A percentile compares a stretch with the other conserved stretches of the same genome.
phyloP scores from a whole-genome alignment of 192 early-diverging fungal species.

The Spizellomyces punctatus region DNA sequence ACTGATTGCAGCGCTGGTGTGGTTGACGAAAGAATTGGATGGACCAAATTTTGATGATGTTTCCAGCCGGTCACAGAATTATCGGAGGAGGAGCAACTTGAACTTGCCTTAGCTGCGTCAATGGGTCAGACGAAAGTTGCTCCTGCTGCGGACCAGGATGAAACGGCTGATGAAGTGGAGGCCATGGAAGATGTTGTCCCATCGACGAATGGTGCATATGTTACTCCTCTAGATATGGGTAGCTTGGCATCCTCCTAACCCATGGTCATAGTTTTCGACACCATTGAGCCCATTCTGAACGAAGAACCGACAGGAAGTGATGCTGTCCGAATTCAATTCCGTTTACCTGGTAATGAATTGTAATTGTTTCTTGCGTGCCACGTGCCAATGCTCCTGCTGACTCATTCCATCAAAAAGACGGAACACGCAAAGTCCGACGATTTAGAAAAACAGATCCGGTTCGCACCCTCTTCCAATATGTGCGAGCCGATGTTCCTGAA shows the following conservation, averaged over 20 bases:
- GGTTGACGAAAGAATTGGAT: too few relatives aligned
- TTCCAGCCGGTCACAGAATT: slow-evolving; percentile 61
- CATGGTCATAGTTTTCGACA: slow-evolving; percentile 36
- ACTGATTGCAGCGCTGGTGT: neutral
- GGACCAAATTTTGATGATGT: too few relatives aligned
- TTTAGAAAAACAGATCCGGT: slow-evolving; percentile 78
- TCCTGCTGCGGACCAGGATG: slow-evolving; percentile 30
- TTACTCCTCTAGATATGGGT: slow-evolving; percentile 6
- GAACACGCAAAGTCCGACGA: slow-evolving; percentile 72
- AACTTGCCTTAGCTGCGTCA: slow-evolving; percentile 80
- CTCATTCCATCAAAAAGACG: slow-evolving; percentile 49
- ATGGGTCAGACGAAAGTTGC: slow-evolving; percentile 35
- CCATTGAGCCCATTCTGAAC: slow-evolving; percentile 36
- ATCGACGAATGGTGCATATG: slow-evolving; percentile 26
- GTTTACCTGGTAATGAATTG: slow-evolving; percentile 59
- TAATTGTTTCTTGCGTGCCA: neutral
- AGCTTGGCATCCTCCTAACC: neutral
- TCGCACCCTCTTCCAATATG: slow-evolving; percentile 75
- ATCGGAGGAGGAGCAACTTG: slow-evolving; percentile 89
- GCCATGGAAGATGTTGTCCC: slow-evolving; percentile 31
- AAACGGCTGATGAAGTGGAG: slow-evolving; percentile 34
- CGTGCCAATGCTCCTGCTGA: neutral
- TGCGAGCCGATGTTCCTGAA: slow-evolving; percentile 74
- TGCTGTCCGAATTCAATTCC: slow-evolving; percentile 80
- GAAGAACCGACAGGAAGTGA: slow-evolving; percentile 52